A percentile compares a stretch with the other conserved stretches of the same genome.
Conservation (phyloP, 2,329 filamentous ascomycete genomes). For the Keithomyces neogunnii region DNA sequence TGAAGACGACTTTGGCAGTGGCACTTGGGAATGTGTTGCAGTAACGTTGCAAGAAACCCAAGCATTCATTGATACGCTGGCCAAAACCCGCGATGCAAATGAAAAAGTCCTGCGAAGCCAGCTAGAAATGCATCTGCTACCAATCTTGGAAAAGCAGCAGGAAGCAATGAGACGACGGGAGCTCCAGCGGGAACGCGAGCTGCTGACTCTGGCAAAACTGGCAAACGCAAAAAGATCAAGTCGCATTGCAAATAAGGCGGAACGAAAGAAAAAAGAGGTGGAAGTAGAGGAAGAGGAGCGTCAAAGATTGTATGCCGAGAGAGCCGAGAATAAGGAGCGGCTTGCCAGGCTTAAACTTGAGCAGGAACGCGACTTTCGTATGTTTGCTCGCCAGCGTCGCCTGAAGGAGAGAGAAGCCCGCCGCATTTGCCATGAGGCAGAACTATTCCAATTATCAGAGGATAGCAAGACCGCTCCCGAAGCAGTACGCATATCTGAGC, state of each 20-base stretch:
- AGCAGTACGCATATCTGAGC: conserved; percentile 61
- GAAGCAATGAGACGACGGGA: conserved; percentile 66
- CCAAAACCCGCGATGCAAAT: conserved; percentile 71
- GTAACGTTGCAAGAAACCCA: conserved; percentile 72
- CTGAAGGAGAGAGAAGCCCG: conserved; percentile 79
- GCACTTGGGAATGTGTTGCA: conserved; percentile 87
- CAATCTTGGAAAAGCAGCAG: conserved; percentile 72
- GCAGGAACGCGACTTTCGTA: conserved; percentile 67
- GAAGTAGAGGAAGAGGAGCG: conserved; percentile 61
- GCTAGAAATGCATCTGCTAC: conserved; percentile 70
- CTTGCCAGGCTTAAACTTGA: conserved; percentile 51
- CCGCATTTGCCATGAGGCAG: conserved; percentile 75
- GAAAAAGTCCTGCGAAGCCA: conserved; percentile 70
- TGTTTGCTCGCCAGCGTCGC: conserved; percentile 78
- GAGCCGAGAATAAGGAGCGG: conserved; percentile 58
- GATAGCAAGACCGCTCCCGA: conserved; percentile 55
- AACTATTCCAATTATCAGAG: conserved; percentile 70
- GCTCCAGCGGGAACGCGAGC: conserved; percentile 62
- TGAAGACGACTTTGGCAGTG: conserved; percentile 59
- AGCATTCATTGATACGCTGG: conserved; percentile 60
- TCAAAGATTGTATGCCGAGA: conserved; percentile 42
- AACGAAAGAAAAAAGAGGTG: conserved; percentile 68
- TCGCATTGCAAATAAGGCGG: conserved; percentile 72
- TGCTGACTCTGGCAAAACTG: conserved; percentile 75
- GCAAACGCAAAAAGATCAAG: conserved; percentile 93